Conservation (phyloP, 192 early-diverging fungal genomes). For the Dimargaris xerosporica region DNA sequence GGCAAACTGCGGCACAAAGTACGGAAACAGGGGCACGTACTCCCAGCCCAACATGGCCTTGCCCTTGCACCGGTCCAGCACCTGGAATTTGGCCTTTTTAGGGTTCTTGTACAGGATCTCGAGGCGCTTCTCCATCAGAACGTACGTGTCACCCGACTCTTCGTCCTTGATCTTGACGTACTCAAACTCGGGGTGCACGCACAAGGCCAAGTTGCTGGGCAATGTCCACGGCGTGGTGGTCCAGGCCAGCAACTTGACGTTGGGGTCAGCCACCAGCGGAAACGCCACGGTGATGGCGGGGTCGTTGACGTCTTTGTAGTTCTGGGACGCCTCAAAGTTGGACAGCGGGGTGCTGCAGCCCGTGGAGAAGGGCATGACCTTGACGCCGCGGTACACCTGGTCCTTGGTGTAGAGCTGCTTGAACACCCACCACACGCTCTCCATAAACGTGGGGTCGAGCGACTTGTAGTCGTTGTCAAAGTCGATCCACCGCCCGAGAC, state of each 20-base stretch:
- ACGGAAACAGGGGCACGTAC: slow-evolving; percentile 85
- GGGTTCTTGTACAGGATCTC: slow-evolving; percentile 82
- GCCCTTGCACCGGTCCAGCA: slow-evolving; percentile 66
- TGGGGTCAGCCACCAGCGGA: slow-evolving; percentile 71
- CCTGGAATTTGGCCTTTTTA: slow-evolving; percentile 86
- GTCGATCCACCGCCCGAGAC: slow-evolving; percentile 98
- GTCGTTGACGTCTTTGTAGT: slow-evolving; percentile 96
- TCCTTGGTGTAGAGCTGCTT: slow-evolving; percentile 89
- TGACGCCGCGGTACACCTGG: slow-evolving; percentile 86
- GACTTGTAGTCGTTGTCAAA: slow-evolving; percentile 99
- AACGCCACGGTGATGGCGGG: slow-evolving; percentile 88
- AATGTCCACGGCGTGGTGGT: slow-evolving; percentile 99
- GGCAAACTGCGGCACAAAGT: slow-evolving; percentile 54
- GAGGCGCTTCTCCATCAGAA: slow-evolving; percentile 75
- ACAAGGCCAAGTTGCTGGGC: slow-evolving; percentile 87
- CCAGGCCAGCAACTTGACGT: slow-evolving; percentile 78
- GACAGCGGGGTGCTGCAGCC: slow-evolving; percentile 82
- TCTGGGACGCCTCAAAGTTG: slow-evolving; percentile 93
- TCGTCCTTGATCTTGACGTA: slow-evolving; percentile 91
- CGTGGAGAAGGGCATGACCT: slow-evolving; percentile 95
- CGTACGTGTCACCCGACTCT: slow-evolving; percentile 65
- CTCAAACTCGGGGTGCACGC: slow-evolving; percentile 83
- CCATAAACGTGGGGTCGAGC: slow-evolving; percentile 90
- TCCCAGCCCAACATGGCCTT: slow-evolving; percentile 67
- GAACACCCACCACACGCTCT: slow-evolving; percentile 99